phyloP scores from a whole-genome alignment of 352 stramenopile genomes.

The Plasmopara halstedii region DNA sequence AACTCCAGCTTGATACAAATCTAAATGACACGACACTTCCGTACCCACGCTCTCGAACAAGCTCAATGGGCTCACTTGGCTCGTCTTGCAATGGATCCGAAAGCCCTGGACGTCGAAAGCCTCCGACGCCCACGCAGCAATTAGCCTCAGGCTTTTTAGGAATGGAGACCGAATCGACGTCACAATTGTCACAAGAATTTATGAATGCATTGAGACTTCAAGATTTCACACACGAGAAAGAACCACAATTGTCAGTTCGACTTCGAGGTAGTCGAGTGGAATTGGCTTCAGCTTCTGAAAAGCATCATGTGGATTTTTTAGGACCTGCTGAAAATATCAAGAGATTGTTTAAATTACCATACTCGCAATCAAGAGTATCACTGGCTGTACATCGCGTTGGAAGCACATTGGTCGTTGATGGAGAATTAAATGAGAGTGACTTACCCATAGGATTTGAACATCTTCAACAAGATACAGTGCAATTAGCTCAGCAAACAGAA shows the following conservation, averaged over 20 bases:
- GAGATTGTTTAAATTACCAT: constrained; percentile 80
- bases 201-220: constrained; percentile 58
- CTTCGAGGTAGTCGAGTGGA: constrained; percentile 61
- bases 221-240: constrained; percentile 37
- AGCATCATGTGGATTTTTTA: constrained; percentile 70
- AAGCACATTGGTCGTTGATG: constrained; percentile 72
- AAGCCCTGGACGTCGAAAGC: constrained; percentile 13
- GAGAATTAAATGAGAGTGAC: constrained; percentile 63
- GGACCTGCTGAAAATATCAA: constrained; percentile 83
- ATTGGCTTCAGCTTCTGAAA: constrained; percentile 53
- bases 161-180: constrained; percentile 19
- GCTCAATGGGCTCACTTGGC: constrained; percentile 8
- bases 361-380: constrained; percentile 71
- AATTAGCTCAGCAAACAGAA: constrained; percentile 41
- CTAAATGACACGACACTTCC: constrained; percentile 66
- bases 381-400: constrained; percentile 75
- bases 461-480: constrained; percentile 43
- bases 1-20: constrained; percentile 72
- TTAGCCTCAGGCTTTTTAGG: constrained; percentile 28
- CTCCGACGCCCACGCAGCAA: constrained; percentile 19
- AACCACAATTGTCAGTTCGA: constrained; percentile 67
- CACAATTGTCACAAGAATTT: constrained; percentile 51
- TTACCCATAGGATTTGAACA: constrained; percentile 63
- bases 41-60: constrained; percentile 14
- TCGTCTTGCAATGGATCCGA: constrained; percentile 6